Conservation (phyloP, 169 alveolate species). For the Cryptosporidium canis region DNA sequence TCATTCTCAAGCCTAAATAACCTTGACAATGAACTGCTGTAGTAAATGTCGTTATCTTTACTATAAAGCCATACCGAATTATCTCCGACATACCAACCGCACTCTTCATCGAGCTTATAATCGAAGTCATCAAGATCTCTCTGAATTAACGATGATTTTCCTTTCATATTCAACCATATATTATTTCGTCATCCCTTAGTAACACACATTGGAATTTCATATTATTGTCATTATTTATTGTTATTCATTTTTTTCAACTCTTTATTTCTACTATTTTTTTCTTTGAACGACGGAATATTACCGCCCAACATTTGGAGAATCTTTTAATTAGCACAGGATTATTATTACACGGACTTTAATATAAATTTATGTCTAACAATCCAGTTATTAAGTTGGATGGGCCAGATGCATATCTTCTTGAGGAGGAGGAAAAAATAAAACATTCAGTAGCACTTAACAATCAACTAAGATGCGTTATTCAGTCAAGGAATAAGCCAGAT, state of each 20-base stretch:
- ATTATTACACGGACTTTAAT: background rate
- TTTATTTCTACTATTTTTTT: too few species aligned
- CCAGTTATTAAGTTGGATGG: slow-evolving; percentile 27
- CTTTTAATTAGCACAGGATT: background rate
- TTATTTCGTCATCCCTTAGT: background rate
- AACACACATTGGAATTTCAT: background rate
- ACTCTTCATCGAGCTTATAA: slow-evolving; percentile 49
- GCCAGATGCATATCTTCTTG: slow-evolving; percentile 60
- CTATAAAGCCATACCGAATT: slow-evolving; percentile 27
- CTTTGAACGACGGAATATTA: background rate
- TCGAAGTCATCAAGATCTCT: background rate
- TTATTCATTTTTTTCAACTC: background rate
- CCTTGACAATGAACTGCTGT: slow-evolving; percentile 37
- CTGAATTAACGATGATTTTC: background rate
- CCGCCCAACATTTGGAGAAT: slow-evolving; percentile 28
- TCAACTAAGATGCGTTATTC: slow-evolving; percentile 21
- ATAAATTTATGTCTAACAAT: slow-evolving; percentile 18
- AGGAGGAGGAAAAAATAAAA: slow-evolving; percentile 40
- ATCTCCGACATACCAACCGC: slow-evolving; percentile 56
- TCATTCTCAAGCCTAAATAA: slow-evolving; percentile 20
- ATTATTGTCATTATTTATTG: background rate
- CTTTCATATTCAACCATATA: background rate
- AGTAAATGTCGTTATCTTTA: slow-evolving; percentile 27
- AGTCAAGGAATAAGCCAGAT: slow-evolving; percentile 65
- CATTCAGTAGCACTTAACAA: slow-evolving; percentile 21